A percentile compares a stretch with the other conserved stretches of the same genome.
Conservation (phyloP, 495 filamentous ascomycete species). For the Achaetomiella virescens region DNA sequence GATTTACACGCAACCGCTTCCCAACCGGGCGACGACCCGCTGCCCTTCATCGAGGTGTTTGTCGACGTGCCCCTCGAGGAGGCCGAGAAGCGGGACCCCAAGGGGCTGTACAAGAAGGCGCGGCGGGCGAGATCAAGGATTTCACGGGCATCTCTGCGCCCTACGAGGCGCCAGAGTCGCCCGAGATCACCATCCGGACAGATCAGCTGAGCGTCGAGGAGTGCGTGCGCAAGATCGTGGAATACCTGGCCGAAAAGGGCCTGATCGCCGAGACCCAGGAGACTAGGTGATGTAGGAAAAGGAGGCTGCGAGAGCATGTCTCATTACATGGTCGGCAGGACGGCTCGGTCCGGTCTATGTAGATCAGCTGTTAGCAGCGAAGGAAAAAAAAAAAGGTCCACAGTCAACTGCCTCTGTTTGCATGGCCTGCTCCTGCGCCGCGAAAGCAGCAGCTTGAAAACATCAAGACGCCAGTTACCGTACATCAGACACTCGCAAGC, state of each 20-base stretch:
- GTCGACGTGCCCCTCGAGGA: slow-evolving; percentile 82
- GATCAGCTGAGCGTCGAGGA: slow-evolving; percentile 74
- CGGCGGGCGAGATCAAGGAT: slow-evolving; percentile 89
- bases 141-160: slow-evolving; percentile 93
- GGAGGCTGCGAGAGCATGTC: not conserved
- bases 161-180: slow-evolving; percentile 81
- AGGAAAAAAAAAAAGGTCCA: not conserved
- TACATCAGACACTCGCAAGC: not conserved
- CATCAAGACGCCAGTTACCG: not conserved
- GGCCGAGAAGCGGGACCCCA: slow-evolving; percentile 92
- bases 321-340: not conserved
- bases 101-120: slow-evolving; percentile 97
- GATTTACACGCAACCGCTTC: slow-evolving; percentile 59
- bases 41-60: slow-evolving; percentile 90
- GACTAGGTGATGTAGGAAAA: slow-evolving; percentile 17
- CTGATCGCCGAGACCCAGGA: slow-evolving; percentile 34
- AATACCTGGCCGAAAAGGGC: slow-evolving; percentile 59
- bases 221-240: slow-evolving; percentile 74
- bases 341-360: not conserved
- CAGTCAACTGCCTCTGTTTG: not conserved
- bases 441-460: not conserved
- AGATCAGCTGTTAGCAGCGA: not conserved
- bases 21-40: slow-evolving; percentile 44
- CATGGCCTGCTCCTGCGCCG: not conserved
- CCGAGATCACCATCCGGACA: slow-evolving; percentile 80